These are phyloP conservation scores for Saccharomycopsis lassenensis DNA, from an alignment of 805 yeast genomes.

Conservation along the genomic window DNA sequence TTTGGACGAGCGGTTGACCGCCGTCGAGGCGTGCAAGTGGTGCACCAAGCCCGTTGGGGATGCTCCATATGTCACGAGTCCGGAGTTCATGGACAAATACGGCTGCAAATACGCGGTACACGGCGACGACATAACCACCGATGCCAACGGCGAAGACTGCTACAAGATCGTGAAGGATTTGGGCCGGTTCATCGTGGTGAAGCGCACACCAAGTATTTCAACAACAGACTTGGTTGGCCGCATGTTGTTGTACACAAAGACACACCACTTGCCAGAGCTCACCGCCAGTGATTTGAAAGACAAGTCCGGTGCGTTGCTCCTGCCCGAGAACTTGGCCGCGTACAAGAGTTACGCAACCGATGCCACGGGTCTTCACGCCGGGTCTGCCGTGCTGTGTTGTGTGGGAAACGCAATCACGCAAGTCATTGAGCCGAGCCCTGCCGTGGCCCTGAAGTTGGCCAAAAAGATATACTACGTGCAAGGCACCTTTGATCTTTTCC, in stretches of 20 bases:
- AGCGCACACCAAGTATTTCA: slow-evolving; percentile 85
- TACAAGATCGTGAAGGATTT: slow-evolving; percentile 72
- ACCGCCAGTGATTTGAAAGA: slow-evolving; percentile 20
- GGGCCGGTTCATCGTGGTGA: slow-evolving; percentile 85
- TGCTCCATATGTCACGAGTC: slow-evolving; percentile 93
- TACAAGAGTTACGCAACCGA: slow-evolving; percentile 51
- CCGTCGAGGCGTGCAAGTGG: slow-evolving; percentile 91
- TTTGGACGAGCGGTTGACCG: slow-evolving; percentile 65
- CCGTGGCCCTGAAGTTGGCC: slow-evolving; percentile 18
- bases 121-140: slow-evolving; percentile 96
- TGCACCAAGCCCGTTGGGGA: slow-evolving; percentile 52
- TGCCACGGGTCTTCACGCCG: slow-evolving; percentile 44
- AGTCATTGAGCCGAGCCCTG: too few relatives aligned
- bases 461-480: slow-evolving; percentile 40
- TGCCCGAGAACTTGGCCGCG: slow-evolving; percentile 30
- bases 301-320: slow-evolving; percentile 20
- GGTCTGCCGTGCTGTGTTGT: slow-evolving; percentile 58
- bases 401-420: too few relatives aligned
- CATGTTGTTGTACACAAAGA: slow-evolving; percentile 53
- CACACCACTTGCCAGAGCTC: slow-evolving; percentile 41
- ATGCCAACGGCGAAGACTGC: slow-evolving; percentile 91
- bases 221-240: slow-evolving; percentile 93
- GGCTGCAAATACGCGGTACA: slow-evolving; percentile 90
- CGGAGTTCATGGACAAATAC: slow-evolving; percentile 60
- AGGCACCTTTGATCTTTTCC: slow-evolving; percentile 88